A percentile compares a stretch with the other conserved stretches of the same genome.
phyloP scores from a whole-genome alignment of 2,329 filamentous ascomycete genomes.

The Trichoderma koningii region DNA sequence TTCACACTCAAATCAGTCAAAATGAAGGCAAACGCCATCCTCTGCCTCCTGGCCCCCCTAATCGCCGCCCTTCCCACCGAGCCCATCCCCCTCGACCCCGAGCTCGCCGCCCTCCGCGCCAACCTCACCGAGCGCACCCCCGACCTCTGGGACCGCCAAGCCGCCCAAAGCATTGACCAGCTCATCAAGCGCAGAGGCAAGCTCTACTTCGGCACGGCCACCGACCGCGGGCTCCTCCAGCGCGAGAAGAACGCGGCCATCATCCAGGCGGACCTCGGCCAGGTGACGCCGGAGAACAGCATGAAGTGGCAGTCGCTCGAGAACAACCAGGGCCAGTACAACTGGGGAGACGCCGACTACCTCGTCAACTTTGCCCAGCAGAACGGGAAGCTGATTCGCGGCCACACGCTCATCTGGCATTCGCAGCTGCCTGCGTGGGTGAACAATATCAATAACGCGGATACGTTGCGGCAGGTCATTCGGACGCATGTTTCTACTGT shows the following conservation, averaged over 20 bases:
- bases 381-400: slow-evolving; percentile 11
- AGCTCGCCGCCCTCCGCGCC: slow-evolving; percentile 4
- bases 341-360: slow-evolving; percentile 17
- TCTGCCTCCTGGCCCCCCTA: neutral
- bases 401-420: slow-evolving; percentile 13
- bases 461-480: slow-evolving; percentile 11
- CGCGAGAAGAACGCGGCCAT: slow-evolving; percentile 9
- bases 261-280: slow-evolving; percentile 11
- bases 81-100: neutral
- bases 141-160: slow-evolving; percentile 7
- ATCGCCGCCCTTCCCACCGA: neutral
- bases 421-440: slow-evolving; percentile 10
- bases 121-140: slow-evolving; percentile 7
- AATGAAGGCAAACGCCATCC: neutral
- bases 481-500: slow-evolving; percentile 9
- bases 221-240: slow-evolving; percentile 14
- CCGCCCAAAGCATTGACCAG: slow-evolving; percentile 3
- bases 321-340: neutral
- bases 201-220: slow-evolving; percentile 14
- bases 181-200: slow-evolving; percentile 1
- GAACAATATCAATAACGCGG: slow-evolving; percentile 15
- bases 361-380: slow-evolving; percentile 15
- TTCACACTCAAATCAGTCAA: neutral
- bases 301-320: slow-evolving; percentile 18
- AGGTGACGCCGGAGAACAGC: slow-evolving; percentile 18